Conservation (phyloP, 2,329 filamentous ascomycete species). For the Colletotrichum musae region DNA sequence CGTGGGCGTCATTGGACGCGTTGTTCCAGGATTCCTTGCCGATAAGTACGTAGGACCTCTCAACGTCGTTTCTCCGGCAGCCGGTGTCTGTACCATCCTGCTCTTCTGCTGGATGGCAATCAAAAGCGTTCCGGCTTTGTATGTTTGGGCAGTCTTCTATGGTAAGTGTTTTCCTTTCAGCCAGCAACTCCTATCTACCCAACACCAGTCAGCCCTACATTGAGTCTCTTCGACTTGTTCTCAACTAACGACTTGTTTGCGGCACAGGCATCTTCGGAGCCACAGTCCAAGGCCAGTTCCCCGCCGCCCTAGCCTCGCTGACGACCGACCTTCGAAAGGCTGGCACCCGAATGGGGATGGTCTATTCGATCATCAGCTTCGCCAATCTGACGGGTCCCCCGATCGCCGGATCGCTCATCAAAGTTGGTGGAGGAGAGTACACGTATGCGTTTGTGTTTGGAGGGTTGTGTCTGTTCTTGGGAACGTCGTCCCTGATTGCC, state of each 20-base stretch:
- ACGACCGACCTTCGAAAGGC: conserved; percentile 65
- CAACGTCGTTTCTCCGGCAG: conserved; percentile 63
- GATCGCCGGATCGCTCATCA: conserved; percentile 64
- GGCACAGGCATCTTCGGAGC: conserved; percentile 67
- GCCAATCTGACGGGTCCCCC: conserved; percentile 67
- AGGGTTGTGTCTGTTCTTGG: conserved; percentile 11
- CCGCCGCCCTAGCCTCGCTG: conserved; percentile 70
- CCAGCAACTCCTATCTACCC: conserved; percentile 54
- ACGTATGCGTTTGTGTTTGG: conserved; percentile 9
- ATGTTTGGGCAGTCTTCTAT: conserved; percentile 74
- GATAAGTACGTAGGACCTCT: conserved; percentile 53
- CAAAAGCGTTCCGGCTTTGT: conserved; percentile 56
- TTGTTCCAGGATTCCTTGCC: conserved; percentile 53
- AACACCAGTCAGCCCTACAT: no score
- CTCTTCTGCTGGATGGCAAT: conserved; percentile 70
- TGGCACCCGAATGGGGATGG: conserved; percentile 70
- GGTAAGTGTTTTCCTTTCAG: conserved; percentile 53
- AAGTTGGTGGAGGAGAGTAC: conserved; percentile 46
- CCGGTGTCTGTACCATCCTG: conserved; percentile 55
- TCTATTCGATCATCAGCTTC: conserved; percentile 64
- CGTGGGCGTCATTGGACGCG: conserved; percentile 54
- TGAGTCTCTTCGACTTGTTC: no score
- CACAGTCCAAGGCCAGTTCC: conserved; percentile 76
- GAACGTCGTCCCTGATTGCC: conserved; percentile 10
- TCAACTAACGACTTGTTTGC: neutral